Percentiles rank a stretch among this genome's conserved stretches.
These are phyloP conservation scores for Juncus inflexus DNA, from an alignment of 176 grass and related monocot genomes.

Conservation along the genomic window DNA sequence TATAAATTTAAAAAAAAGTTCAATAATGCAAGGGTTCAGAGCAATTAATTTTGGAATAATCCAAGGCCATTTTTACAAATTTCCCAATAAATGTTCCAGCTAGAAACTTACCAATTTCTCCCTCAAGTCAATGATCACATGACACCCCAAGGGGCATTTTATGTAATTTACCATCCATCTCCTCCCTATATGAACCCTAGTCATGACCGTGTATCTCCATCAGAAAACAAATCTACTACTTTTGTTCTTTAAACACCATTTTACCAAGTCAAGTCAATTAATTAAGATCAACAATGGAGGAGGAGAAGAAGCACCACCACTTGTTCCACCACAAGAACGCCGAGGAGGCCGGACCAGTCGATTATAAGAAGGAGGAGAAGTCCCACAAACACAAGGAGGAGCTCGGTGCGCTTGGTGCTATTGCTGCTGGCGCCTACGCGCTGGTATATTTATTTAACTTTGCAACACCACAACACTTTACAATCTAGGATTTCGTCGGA, in stretches of 20 bases:
- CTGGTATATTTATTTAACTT: constrained; percentile 25
- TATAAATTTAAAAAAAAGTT: no score
- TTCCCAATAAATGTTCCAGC: neutral
- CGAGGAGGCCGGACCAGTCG: constrained; percentile 29
- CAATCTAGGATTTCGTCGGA: neutral
- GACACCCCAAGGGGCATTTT: neutral
- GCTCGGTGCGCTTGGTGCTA: constrained; percentile 37
- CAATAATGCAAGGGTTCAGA: no score
- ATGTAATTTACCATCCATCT: constrained; percentile 1
- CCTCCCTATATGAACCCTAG: neutral
- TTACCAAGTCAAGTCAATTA: neutral
- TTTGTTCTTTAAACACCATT: neutral
- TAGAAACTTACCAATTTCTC: constrained; percentile 16
- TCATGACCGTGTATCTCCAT: neutral
- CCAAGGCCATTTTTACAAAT: no score
- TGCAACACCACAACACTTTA: neutral
- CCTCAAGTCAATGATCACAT: neutral
- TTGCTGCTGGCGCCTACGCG: constrained; percentile 59
- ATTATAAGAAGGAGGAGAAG: constrained; percentile 63
- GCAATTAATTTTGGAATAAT: no score
- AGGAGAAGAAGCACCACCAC: constrained; percentile 64
- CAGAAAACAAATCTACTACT: constrained; percentile 1
- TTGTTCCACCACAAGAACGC: constrained; percentile 55
- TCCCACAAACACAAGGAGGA: constrained; percentile 72
- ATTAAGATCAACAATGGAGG: neutral